Base-by-base conservation (phyloP, 2,329 filamentous ascomycete genomes). In the Blastomyces silverae region DNA sequence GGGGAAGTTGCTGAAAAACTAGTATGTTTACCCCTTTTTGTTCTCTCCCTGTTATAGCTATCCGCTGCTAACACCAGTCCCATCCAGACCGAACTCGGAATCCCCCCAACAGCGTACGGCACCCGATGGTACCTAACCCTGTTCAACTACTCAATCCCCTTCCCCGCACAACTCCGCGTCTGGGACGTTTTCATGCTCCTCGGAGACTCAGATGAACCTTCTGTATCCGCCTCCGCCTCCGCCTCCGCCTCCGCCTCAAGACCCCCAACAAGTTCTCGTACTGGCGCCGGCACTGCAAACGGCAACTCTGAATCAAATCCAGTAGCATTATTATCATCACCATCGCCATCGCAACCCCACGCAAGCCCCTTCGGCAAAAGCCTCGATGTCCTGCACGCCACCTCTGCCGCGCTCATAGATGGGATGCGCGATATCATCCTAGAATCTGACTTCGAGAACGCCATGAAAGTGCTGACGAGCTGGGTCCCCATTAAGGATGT, bases 181-280 rank as follows among this genome's bases (percentile, higher is more conserved):
- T 99, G 94, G 94, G 94, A 99, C 73, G 90, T 97, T 1, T 97
- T 97, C 78, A 91, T 99, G 85, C 85, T 99, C 17, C 85, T 97
- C 15, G 94, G 93, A 58, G 91, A 93, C 70, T 82, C 84, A 11
- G 81, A 86, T n/a, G 80, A 83, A 37, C 73, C 70, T 69, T 13
- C 70, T 69, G 10, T 44, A 44, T 20, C 59, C 69, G 39, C 66
- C 60, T 56, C 64, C 62, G 22, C 64, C 64, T 61, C 31, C 67
- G 64, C 55, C 66, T 50, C 48, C 56, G n/a, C n/a, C n/a, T n/a
- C n/a, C n/a, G n/a, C n/a, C n/a, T n/a, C n/a, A n/a, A 25, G 53
- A 37, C 55, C 66, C 67, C 71, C 64, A 66, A 71, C 56, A 48
- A 76, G 72, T 28, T 74, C 74, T 64, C 62, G 61, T 28, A 71